phyloP scores from a whole-genome alignment of 2,329 filamentous ascomycete species.

The Lachnellula arida region DNA sequence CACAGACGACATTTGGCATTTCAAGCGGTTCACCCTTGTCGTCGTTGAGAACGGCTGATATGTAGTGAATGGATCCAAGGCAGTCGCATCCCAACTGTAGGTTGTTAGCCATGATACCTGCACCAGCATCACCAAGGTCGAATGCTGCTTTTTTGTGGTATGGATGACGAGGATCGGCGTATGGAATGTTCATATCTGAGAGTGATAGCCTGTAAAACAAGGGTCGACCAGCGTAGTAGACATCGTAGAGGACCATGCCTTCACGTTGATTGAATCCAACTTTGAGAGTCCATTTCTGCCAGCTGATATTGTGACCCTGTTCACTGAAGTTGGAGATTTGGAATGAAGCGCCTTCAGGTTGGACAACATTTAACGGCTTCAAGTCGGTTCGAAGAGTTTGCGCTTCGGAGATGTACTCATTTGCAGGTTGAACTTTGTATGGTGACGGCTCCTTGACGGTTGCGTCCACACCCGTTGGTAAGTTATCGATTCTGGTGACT shows the following conservation, averaged over 20 bases:
- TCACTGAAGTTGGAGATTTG: constrained; percentile 44
- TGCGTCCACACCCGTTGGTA: constrained; percentile 63
- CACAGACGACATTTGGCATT: constrained; percentile 63
- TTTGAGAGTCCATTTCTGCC: constrained; percentile 63
- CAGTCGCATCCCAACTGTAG: constrained; percentile 67
- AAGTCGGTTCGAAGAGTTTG: constrained; percentile 55
- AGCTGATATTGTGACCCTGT: constrained; percentile 51
- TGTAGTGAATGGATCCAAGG: constrained; percentile 64
- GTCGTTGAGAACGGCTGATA: constrained; percentile 53
- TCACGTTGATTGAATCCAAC: constrained; percentile 59
- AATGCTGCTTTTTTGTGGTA: constrained; percentile 68
- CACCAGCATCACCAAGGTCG: constrained; percentile 63
- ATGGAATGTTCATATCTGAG: constrained; percentile 58
- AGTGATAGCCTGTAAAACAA: constrained; percentile 63
- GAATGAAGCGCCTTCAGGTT: constrained; percentile 62
- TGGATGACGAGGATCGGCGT: constrained; percentile 60
- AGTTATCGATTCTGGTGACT: constrained; percentile 63
- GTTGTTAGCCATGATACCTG: constrained; percentile 65
- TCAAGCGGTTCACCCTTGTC: constrained; percentile 53
- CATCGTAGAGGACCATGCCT: constrained; percentile 64
- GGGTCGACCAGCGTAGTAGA: constrained; percentile 57
- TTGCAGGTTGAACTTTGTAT: constrained; percentile 49
- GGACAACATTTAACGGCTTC: constrained; percentile 59
- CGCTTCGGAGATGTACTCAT: constrained; percentile 63
- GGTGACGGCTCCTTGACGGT: constrained; percentile 50